These are phyloP conservation scores for Stephania cephalantha DNA, from an alignment of 164 flowering plant genomes.

Conservation along the genomic window DNA sequence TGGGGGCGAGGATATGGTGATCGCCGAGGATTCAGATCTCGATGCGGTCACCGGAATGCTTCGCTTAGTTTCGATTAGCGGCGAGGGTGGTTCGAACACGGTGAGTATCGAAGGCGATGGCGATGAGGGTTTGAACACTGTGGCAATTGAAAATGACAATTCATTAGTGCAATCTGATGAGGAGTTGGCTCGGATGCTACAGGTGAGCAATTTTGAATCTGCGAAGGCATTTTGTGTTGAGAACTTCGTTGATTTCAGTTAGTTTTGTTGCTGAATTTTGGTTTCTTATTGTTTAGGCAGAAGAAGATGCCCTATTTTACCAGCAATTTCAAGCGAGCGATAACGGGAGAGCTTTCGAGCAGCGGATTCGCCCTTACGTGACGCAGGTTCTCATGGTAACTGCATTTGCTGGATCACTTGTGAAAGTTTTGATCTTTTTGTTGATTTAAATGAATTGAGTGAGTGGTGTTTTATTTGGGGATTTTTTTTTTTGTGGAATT, in stretches of 20 bases:
- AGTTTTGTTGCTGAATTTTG: background rate
- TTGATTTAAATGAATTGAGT: background rate
- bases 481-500: slow-evolving; percentile 2
- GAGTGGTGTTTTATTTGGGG: background rate
- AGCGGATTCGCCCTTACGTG: slow-evolving; percentile 50
- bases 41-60: slow-evolving; percentile 38
- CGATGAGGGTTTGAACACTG: background rate
- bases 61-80: slow-evolving; percentile 44
- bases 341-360: slow-evolving; percentile 41
- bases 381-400: slow-evolving; percentile 64
- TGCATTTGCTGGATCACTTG: background rate
- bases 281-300: slow-evolving; percentile 40
- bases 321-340: slow-evolving; percentile 51
- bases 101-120: slow-evolving; percentile 6
- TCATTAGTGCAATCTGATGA: slow-evolving; percentile 52
- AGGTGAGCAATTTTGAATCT: slow-evolving; percentile 31
- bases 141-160: background rate
- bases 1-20: slow-evolving; percentile 37
- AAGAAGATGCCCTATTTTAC: slow-evolving; percentile 73
- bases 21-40: slow-evolving; percentile 64
- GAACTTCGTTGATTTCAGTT: background rate
- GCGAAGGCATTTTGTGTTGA: background rate
- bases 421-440: background rate
- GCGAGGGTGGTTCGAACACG: background rate
- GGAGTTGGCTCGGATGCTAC: slow-evolving; percentile 83